Conservation (phyloP, 805 yeast species). For the Kuraishia molischiana region DNA sequence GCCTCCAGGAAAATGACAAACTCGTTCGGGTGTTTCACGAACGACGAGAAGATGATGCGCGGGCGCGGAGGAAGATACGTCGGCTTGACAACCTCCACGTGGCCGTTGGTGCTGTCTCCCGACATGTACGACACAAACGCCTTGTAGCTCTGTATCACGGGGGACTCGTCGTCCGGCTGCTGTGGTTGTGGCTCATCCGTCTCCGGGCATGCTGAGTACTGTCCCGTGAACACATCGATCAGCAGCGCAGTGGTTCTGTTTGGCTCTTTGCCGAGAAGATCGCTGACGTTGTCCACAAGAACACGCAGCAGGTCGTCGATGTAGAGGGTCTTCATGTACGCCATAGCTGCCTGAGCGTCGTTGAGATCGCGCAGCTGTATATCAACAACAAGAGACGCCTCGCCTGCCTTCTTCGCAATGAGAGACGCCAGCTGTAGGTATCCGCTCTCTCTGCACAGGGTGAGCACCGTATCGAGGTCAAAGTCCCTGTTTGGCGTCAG, state of each 20-base stretch:
- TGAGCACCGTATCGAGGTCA: conserved; percentile 59
- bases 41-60: conserved; percentile 74
- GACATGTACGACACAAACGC: conserved; percentile 46
- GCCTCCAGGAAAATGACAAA: conserved; percentile 92
- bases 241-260: conserved; percentile 73
- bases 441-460: conserved; percentile 63
- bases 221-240: conserved; percentile 85
- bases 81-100: conserved; percentile 26
- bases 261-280: conserved; percentile 58
- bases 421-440: conserved; percentile 57
- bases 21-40: conserved; percentile 76
- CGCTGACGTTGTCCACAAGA: conserved; percentile 41
- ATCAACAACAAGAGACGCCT: conserved; percentile 67
- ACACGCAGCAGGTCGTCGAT: conserved; percentile 73
- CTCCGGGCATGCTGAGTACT: conserved; percentile 27
- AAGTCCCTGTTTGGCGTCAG: conserved; percentile 31
- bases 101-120: not conserved
- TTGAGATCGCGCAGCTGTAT: conserved; percentile 59
- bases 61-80: conserved; percentile 92
- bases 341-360: conserved; percentile 49
- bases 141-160: conserved; percentile 41
- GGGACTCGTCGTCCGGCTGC: conserved; percentile 2
- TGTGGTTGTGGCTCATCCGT: conserved; percentile 6
- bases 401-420: conserved; percentile 61
- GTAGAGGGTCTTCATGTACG: conserved; percentile 55